Base-by-base conservation (phyloP, 23 red algal species). In the Rhodosorus marinus region DNA sequence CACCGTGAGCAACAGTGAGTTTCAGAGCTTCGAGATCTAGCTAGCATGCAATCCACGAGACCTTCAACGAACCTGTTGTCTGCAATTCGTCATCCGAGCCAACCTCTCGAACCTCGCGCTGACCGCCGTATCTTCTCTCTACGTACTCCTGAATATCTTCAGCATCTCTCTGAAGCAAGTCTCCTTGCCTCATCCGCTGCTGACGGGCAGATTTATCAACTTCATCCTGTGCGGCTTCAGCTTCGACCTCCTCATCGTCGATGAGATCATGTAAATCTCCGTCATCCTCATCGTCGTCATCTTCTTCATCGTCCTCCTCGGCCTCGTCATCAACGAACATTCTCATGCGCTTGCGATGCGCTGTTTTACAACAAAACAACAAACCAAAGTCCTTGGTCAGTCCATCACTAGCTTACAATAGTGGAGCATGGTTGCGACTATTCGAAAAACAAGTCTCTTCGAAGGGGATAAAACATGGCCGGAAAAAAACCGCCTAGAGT, bases 251-350 rank as follows among this genome's bases (percentile, higher is more conserved):
- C 11, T 81, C 76, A 19, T 77, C 79, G 3, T 55, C 78, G 42
- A 69, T 72, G 20, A 82, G 55, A 34, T 50, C 38, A 26, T 38
- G n/a, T 30, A 64, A 30, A 49, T 58, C 62, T 26, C 47, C 62
- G 1, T 61, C 41, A 14, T 52, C 64, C 30, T 76, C 69, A 24
- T 98, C 87, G 20, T 82, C 75, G 31, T 83, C 87, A 20, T 93
- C 86, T 0, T 93, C 87, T 20, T 93, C 87, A 49, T 83, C 76
- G 35, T 76, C 77, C 26, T 64, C 76, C 33, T 93, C 85, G 28
- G 67, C 74, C 40, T 81, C 65, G 5, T 75, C 74, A 8, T 56
- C 49, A 15, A 56, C 11, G 11, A 43, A 17, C 38, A 17, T 11
- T 17, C 11, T 43, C 38, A 11, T 11, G 11, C 11, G 11, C 38